phyloP scores from a whole-genome alignment of 2,329 filamentous ascomycete genomes.

The Fusarium scirpi region DNA sequence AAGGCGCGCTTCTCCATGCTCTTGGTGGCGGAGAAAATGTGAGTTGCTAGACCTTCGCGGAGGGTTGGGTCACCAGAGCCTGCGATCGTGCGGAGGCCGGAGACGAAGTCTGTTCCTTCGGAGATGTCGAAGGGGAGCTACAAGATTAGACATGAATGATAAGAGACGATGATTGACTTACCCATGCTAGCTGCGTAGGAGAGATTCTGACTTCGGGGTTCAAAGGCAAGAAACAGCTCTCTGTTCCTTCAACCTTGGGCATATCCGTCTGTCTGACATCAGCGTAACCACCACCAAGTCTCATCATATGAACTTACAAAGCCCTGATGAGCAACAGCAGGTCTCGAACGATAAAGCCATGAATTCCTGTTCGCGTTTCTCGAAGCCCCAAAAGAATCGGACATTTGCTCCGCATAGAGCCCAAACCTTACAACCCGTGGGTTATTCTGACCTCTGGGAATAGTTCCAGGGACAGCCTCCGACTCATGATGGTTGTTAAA shows the following conservation, averaged over 20 bases:
- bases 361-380: conserved; percentile 50
- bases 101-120: conserved; percentile 45
- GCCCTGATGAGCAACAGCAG: conserved; percentile 50
- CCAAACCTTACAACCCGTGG: conserved; percentile 56
- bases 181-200: conserved; percentile 45
- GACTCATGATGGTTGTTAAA: conserved; percentile 63
- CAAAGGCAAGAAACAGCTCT: conserved; percentile 43
- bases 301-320: conserved; percentile 25
- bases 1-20: conserved; percentile 62
- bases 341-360: conserved; percentile 48
- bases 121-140: conserved; percentile 56
- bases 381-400: conserved; percentile 52
- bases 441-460: conserved; percentile 60
- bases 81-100: conserved; percentile 61
- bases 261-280: conserved; percentile 38
- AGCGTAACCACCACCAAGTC: fast-evolving
- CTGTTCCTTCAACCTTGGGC: conserved; percentile 41
- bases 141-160: not conserved
- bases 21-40: conserved; percentile 61
- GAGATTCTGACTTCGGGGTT: conserved; percentile 43
- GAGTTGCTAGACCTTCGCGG: conserved; percentile 61
- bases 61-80: conserved; percentile 64
- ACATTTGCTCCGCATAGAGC: conserved; percentile 59
- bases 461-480: conserved; percentile 60
- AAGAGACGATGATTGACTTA: not conserved